Conservation (phyloP, 2,329 filamentous ascomycete genomes). For the Alternaria ethzedia region DNA sequence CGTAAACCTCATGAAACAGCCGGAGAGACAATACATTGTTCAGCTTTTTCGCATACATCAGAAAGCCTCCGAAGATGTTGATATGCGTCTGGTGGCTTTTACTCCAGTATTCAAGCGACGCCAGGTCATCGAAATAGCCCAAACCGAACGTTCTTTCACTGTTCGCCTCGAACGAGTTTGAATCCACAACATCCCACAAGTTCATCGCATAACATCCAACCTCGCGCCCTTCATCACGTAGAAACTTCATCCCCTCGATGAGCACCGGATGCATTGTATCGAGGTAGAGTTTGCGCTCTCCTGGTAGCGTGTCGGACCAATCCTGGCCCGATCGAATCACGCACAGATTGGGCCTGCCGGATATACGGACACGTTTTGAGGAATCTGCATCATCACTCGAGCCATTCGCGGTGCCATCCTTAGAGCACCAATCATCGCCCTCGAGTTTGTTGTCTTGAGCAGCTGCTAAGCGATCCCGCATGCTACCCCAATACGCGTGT, state of each 20-base stretch:
- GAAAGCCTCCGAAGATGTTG: slow-evolving; percentile 52
- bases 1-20: slow-evolving; percentile 53
- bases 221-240: slow-evolving; percentile 52
- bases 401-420: not conserved
- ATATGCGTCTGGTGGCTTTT: slow-evolving; percentile 51
- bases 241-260: slow-evolving; percentile 53
- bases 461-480: slow-evolving; percentile 53
- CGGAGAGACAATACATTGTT: slow-evolving; percentile 46
- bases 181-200: slow-evolving; percentile 53
- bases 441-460: slow-evolving; percentile 48
- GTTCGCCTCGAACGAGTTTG: slow-evolving; percentile 11
- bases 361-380: slow-evolving; percentile 37
- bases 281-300: slow-evolving; percentile 54
- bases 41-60: slow-evolving; percentile 49
- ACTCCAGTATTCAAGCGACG: slow-evolving; percentile 50
- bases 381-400: not conserved
- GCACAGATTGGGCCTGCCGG: slow-evolving; percentile 50
- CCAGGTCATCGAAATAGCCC: slow-evolving; percentile 53
- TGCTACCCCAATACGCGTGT: slow-evolving; percentile 57
- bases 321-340: slow-evolving; percentile 57
- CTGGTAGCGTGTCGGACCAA: slow-evolving; percentile 50
- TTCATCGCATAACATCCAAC: slow-evolving; percentile 55
- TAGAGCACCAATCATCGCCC: slow-evolving; percentile 21
- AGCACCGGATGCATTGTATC: slow-evolving; percentile 56
- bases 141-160: slow-evolving; percentile 51